Percentiles rank a stretch among this genome's conserved stretches.
Evolutionary conservation across 352 stramenopile genomes (phyloP).

Genomic region (Nannochloropsis limnetica): DNA sequence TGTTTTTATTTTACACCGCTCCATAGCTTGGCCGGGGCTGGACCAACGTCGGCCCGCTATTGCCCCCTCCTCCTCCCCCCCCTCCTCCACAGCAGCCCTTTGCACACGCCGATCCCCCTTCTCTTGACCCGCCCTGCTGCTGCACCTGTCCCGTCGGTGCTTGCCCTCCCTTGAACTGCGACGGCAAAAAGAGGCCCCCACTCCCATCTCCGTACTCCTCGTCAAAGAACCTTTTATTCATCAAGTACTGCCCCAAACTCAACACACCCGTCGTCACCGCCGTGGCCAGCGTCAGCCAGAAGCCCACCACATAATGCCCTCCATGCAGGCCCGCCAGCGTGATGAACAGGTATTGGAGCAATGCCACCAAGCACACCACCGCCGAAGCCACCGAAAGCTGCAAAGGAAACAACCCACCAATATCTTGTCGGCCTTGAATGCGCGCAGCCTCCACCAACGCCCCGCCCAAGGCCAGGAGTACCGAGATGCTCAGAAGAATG

Average conservation of each 20-base stretch:
- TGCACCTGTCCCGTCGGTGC: background rate
- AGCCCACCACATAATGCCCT: conserved; percentile 8
- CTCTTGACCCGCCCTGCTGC: background rate
- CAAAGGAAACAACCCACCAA: conserved; percentile 22
- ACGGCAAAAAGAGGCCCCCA: background rate
- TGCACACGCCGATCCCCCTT: background rate
- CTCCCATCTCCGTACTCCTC: conserved; percentile 20
- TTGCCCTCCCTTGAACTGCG: background rate
- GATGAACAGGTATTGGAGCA: conserved; percentile 26
- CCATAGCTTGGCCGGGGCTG: background rate
- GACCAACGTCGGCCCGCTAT: background rate
- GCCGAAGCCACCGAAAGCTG: conserved; percentile 25
- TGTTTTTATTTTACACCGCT: background rate
- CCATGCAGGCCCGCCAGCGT: background rate
- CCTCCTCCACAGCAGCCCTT: conserved; percentile 23
- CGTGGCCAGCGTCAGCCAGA: conserved; percentile 12
- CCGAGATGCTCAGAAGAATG: background rate
- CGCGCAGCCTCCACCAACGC: background rate
- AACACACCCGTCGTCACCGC: background rate
- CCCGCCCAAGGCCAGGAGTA: background rate
- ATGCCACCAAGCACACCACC: conserved; percentile 6
- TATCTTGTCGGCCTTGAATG: conserved; percentile 27
- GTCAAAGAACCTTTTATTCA: conserved; percentile 19
- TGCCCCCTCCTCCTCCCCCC: background rate
- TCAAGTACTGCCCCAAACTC: conserved; percentile 15